These are phyloP conservation scores for Salvia splendens DNA, from an alignment of 257 asterid genomes.

Conservation along the genomic window DNA sequence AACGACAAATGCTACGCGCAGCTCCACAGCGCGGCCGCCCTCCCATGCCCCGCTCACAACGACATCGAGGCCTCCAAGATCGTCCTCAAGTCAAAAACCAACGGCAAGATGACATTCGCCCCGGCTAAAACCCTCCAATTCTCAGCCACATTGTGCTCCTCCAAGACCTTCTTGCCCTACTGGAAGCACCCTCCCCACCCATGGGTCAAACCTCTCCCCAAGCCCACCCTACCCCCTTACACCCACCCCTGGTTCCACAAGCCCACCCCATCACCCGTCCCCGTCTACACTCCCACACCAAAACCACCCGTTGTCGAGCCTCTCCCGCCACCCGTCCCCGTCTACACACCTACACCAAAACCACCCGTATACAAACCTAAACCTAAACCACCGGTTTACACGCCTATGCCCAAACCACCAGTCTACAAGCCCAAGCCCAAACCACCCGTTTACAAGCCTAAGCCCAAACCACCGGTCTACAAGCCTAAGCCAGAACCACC, in stretches of 20 bases:
- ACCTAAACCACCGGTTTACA: not conserved
- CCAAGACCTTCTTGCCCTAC: slow-evolving; percentile 71
- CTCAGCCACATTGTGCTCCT: slow-evolving; percentile 71
- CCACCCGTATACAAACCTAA: slow-evolving; percentile 1
- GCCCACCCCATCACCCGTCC: slow-evolving; percentile 30
- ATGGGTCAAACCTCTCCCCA: slow-evolving; percentile 42
- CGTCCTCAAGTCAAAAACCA: slow-evolving; percentile 37
- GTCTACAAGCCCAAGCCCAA: not conserved
- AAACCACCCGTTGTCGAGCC: slow-evolving; percentile 35
- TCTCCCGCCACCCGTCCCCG: slow-evolving; percentile 35
- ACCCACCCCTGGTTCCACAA: slow-evolving; percentile 41
- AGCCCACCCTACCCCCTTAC: slow-evolving; percentile 37
- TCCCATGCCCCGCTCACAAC: slow-evolving; percentile 72
- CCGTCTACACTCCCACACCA: slow-evolving; percentile 34
- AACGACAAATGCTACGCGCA: slow-evolving; percentile 81
- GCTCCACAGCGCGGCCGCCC: slow-evolving; percentile 65
- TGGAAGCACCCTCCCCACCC: slow-evolving; percentile 56
- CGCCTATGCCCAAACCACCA: slow-evolving; percentile 9
- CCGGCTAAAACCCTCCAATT: slow-evolving; percentile 55
- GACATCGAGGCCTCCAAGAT: slow-evolving; percentile 64
- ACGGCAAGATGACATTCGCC: slow-evolving; percentile 47
- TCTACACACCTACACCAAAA: slow-evolving; percentile 34
- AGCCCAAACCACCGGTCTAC: not conserved
- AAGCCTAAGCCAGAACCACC: slow-evolving; percentile 15
- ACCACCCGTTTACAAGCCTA: slow-evolving; percentile 34